phyloP scores from a whole-genome alignment of 2,329 filamentous ascomycete genomes.

The Dendrostoma leiphaemia region DNA sequence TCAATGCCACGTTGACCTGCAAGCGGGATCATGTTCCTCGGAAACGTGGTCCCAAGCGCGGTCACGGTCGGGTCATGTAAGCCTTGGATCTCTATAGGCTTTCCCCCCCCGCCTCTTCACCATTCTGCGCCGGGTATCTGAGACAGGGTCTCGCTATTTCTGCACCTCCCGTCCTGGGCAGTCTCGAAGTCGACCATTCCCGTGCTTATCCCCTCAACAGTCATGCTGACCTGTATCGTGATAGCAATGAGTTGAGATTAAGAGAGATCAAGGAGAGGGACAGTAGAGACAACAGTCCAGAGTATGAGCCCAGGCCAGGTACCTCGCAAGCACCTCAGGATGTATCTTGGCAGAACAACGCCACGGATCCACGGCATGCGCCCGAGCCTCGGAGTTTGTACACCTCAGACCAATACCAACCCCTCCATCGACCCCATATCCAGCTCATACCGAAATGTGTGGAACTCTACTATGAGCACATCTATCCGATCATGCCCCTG shows the following conservation, averaged over 20 bases:
- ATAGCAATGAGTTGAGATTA: constrained; percentile 51
- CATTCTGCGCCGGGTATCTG: not conserved
- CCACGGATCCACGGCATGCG: constrained; percentile 29
- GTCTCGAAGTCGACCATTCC: too few species aligned
- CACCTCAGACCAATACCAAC: constrained; percentile 44
- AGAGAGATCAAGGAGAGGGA: constrained; percentile 41
- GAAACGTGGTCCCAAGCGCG: constrained; percentile 63
- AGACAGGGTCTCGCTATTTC: not conserved
- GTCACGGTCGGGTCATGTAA: constrained; percentile 57
- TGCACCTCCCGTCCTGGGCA: not conserved
- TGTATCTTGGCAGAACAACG: constrained; percentile 29
- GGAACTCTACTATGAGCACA: constrained; percentile 59
- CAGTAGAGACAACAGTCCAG: constrained; percentile 39
- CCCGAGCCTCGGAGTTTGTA: constrained; percentile 36
- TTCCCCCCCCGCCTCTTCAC: not conserved
- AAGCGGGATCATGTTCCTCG: constrained; percentile 64
- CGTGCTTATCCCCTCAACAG: not conserved
- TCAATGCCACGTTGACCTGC: constrained; percentile 57
- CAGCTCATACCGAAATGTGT: constrained; percentile 53
- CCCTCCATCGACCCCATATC: constrained; percentile 38
- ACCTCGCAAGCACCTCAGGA: constrained; percentile 26
- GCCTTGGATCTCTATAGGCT: not conserved
- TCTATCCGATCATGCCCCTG: constrained; percentile 64
- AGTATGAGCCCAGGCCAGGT: constrained; percentile 23
- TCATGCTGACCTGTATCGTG: not conserved